Percentiles rank a stretch among this genome's conserved stretches.
phyloP scores from a whole-genome alignment of 192 early-diverging fungal species.

The Gamsiella multidivaricata region DNA sequence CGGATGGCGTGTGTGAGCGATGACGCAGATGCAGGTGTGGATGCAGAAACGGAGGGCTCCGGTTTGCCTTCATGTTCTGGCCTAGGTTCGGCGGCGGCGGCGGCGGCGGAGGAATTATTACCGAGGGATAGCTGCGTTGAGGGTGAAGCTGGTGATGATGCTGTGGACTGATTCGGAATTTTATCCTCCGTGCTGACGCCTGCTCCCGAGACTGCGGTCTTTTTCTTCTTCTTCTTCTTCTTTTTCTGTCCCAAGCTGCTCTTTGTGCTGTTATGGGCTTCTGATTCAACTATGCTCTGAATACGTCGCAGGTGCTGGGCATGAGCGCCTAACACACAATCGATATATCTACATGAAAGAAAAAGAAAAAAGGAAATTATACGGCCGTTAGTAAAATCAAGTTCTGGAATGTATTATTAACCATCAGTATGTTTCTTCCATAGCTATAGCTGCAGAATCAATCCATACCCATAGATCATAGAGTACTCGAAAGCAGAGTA shows the following conservation, averaged over 20 bases:
- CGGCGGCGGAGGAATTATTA: not conserved
- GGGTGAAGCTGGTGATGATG: too few species aligned
- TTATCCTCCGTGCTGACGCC: too few species aligned
- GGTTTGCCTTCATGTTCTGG: too few species aligned
- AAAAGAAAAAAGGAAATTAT: not conserved
- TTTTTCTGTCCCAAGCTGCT: not conserved
- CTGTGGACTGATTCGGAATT: too few species aligned
- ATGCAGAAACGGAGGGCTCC: too few species aligned
- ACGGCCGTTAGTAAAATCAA: not conserved
- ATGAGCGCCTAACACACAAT: slow-evolving; percentile 48
- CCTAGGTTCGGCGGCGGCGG: not conserved
- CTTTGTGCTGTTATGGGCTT: not conserved
- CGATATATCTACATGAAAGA: slow-evolving; percentile 40
- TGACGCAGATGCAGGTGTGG: too few species aligned
- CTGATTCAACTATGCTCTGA: slow-evolving; percentile 6
- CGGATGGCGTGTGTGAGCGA: not conserved
- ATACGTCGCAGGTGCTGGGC: slow-evolving; percentile 46
- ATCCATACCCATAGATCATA: slow-evolving; percentile 70
- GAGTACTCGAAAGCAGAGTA: slow-evolving; percentile 71
- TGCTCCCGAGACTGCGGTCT: too few species aligned
- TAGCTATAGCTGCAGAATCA: not conserved
- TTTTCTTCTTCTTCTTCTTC: slow-evolving; percentile 51
- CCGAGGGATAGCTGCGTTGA: too few species aligned
- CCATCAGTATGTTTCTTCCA: not conserved
- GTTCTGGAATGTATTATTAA: not conserved